Evolutionary conservation across 2,329 filamentous ascomycete genomes (phyloP), one percentile per base, ranked within the genome.

Genomic region (Xylariaceae sp.): DNA sequence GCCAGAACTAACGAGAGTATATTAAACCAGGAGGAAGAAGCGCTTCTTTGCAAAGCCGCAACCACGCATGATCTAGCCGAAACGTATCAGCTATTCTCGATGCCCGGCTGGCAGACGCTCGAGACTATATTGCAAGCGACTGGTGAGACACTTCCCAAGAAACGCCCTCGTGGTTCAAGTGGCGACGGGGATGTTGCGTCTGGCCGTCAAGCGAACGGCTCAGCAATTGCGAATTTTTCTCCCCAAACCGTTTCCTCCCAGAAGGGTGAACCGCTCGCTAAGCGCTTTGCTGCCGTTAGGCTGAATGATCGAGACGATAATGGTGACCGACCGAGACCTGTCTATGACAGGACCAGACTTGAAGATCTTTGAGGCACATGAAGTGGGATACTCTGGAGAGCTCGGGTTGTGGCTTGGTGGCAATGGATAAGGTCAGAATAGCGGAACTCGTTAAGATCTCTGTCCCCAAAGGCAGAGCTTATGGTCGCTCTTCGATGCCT

Each of bases 121-220:
- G 81, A 93, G 74, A 87, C 89, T 71, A 96, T 99, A 71, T 83
- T 97, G 75, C 85, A 94, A 85, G 89, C 91, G 84, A 91, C 90
- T 82, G 90, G 92, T 96, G 92, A 96, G 89, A 87, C 87, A 84
- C 84, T 87, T 83, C 86, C 86, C 73, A 66, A 59, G 54, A 95
- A 94, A 81, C 88, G 83, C 68, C 72, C 69, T 68, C 75, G 74
- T 66, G 69, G 71, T 61, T 64, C 67, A 65, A 69, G 68, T 67
- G 72, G 62, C 61, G 64, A 67, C 58, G 64, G 61, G 60, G 63
- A 36, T 39, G 45, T 36, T 48, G 51, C 33, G 48, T 55, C 49
- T 50, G 50, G 45, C 57, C 51, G 56, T 60, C 63, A 59, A 61
- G 57, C 55, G 57, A 54, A 59, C 48, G 52, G 58, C 45, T 43